A percentile compares a stretch with the other conserved stretches of the same genome.
Evolutionary conservation across 345 rosid species (phyloP).

Genomic region (Geranium brycei): DNA sequence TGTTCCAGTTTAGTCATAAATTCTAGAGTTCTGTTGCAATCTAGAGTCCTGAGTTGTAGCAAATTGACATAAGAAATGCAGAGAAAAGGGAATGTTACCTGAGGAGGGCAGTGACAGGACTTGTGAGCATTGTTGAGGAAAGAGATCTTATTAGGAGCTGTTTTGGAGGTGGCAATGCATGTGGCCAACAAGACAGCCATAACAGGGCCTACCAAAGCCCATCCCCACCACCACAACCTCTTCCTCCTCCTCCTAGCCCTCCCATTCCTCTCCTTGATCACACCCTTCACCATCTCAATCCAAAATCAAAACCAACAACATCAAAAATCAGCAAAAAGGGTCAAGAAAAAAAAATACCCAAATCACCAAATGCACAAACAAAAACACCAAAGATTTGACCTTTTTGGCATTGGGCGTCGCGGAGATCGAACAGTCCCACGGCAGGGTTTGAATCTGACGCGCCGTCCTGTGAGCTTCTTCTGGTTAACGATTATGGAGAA

Average conservation of each 20-base stretch:
- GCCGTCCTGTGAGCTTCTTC: not conserved
- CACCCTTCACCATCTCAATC: not conserved
- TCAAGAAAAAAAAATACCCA: not conserved
- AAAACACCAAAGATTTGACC: not conserved
- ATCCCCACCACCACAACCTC: not conserved
- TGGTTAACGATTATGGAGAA: not conserved
- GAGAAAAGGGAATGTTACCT: not conserved
- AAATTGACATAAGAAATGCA: no score
- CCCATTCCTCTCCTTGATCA: no score
- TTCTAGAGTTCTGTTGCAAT: no score
- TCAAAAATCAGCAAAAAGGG: no score
- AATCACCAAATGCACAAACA: not conserved
- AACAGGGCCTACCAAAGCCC: not conserved
- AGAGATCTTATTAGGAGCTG: not conserved
- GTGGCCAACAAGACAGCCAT: not conserved
- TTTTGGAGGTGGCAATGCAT: not conserved
- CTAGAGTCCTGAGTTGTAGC: no score
- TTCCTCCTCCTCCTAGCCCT: not conserved
- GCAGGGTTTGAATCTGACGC: not conserved
- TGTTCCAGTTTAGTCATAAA: no score
- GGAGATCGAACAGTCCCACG: not conserved
- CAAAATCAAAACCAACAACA: not conserved
- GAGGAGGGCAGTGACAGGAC: not conserved
- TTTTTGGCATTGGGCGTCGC: not conserved
- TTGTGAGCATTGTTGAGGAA: not conserved